phyloP scores from a whole-genome alignment of 2,329 filamentous ascomycete genomes.

The Penicillium sp. region DNA sequence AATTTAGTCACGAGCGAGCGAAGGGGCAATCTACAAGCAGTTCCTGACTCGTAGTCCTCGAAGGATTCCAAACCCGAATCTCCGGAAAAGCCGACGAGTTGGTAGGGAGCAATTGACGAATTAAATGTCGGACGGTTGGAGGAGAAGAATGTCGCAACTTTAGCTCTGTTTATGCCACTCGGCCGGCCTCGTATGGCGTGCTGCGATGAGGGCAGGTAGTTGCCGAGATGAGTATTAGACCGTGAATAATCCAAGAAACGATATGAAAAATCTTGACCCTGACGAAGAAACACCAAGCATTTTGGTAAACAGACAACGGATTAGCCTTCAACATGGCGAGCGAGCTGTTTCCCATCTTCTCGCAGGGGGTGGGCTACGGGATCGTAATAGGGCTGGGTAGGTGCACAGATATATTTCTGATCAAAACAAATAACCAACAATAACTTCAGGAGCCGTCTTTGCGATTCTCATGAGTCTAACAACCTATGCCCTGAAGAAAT shows the following conservation, averaged over 20 bases:
- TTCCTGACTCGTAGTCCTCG: background rate
- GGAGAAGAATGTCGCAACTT: background rate
- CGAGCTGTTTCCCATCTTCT: background rate
- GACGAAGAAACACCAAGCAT: no score
- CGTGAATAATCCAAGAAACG: background rate
- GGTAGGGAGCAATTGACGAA: background rate
- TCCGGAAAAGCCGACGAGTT: background rate
- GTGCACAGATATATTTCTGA: background rate
- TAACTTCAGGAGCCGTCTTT: background rate
- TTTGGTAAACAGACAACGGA: background rate
- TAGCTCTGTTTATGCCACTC: background rate
- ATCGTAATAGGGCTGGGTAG: background rate
- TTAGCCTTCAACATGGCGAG: background rate
- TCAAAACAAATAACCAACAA: background rate
- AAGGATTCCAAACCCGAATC: background rate
- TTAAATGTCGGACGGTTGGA: background rate
- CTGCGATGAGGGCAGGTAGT: background rate
- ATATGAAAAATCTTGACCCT: background rate
- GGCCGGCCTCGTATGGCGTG: background rate
- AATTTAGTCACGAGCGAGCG: background rate
- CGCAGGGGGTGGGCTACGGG: background rate
- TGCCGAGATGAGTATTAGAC: background rate
- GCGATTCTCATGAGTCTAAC: slow-evolving; percentile 1
- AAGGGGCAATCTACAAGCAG: background rate
- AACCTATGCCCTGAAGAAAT: background rate